phyloP scores from a whole-genome alignment of 2,329 filamentous ascomycete species.

The Shiraia sp. region DNA sequence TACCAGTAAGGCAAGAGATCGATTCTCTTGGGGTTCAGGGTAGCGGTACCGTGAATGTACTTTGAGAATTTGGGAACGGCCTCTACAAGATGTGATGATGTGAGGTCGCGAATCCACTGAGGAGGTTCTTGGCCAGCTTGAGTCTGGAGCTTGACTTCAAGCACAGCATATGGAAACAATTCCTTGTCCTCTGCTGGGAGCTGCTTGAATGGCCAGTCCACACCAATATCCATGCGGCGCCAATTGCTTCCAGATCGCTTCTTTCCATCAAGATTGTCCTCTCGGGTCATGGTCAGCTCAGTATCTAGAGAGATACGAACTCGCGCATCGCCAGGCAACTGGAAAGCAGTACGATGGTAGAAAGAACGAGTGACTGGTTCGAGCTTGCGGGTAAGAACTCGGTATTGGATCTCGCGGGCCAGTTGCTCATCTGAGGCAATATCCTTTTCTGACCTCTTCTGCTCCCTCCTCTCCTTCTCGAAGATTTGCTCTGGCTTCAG shows the following conservation, averaged over 20 bases:
- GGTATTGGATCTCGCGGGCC: conserved; percentile 91
- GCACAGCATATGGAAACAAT: conserved; percentile 91
- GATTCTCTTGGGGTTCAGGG: conserved; percentile 83
- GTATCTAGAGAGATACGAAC: conserved; percentile 97
- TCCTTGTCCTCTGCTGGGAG: conserved; percentile 82
- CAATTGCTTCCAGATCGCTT: conserved; percentile 83
- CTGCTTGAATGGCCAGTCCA: conserved; percentile 92
- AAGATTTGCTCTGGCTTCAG: conserved; percentile 88
- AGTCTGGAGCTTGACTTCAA: conserved; percentile 97
- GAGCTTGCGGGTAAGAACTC: conserved; percentile 82
- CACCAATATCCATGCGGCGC: conserved; percentile 95
- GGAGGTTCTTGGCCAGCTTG: conserved; percentile 93
- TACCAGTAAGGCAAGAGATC: conserved; percentile 94
- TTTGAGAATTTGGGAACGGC: conserved; percentile 99
- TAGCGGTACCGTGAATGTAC: conserved; percentile 94
- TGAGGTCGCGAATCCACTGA: conserved; percentile 94
- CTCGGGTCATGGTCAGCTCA: conserved; percentile 90
- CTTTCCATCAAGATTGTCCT: conserved; percentile 88
- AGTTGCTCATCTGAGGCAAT: conserved; percentile 90
- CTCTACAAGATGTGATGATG: conserved; percentile 91
- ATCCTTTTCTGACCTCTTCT: conserved; percentile 89
- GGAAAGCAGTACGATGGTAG: conserved; percentile 97
- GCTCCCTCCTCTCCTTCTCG: conserved; percentile 92
- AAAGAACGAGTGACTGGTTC: conserved; percentile 91
- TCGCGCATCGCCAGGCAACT: conserved; percentile 91